These are phyloP conservation scores for Grosmannia clavigera DNA, from an alignment of 2,329 filamentous ascomycete species.

Conservation along the genomic window DNA sequence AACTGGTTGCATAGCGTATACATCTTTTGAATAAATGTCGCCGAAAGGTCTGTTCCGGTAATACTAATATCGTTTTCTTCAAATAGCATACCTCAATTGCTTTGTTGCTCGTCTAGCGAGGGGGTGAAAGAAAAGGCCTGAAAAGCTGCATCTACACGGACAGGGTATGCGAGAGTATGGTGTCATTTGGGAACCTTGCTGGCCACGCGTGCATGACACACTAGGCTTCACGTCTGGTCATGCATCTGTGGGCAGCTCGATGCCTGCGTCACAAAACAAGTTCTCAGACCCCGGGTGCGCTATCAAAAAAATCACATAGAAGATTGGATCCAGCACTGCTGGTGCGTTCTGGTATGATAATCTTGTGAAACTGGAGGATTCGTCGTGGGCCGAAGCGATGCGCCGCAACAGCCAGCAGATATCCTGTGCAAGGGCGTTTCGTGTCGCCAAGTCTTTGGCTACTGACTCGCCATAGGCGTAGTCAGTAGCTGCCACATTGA, in stretches of 20 bases:
- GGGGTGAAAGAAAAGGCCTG: neutral
- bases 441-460: neutral
- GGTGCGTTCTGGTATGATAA: conserved; percentile 4
- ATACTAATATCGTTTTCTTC: neutral
- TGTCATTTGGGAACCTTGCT: neutral
- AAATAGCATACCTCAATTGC: neutral
- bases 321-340: conserved; percentile 8
- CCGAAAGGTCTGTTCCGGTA: neutral
- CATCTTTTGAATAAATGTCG: neutral
- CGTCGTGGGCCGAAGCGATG: conserved; percentile 12
- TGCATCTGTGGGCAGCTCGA: conserved; percentile 6
- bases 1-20: neutral
- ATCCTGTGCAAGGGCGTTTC: conserved; percentile 16
- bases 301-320: conserved; percentile 14
- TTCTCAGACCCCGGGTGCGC: conserved; percentile 15
- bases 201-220: neutral
- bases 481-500: conserved; percentile 21
- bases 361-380: neutral
- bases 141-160: neutral
- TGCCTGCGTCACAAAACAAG: conserved; percentile 19
- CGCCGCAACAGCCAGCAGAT: conserved; percentile 23
- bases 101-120: neutral
- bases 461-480: conserved; percentile 14
- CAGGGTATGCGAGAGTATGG: neutral
- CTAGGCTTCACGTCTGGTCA: no score